A percentile compares a stretch with the other conserved stretches of the same genome.
Evolutionary conservation across 2,329 filamentous ascomycete genomes (phyloP).

Genomic region (Aspergillus pseudotamarii): DNA sequence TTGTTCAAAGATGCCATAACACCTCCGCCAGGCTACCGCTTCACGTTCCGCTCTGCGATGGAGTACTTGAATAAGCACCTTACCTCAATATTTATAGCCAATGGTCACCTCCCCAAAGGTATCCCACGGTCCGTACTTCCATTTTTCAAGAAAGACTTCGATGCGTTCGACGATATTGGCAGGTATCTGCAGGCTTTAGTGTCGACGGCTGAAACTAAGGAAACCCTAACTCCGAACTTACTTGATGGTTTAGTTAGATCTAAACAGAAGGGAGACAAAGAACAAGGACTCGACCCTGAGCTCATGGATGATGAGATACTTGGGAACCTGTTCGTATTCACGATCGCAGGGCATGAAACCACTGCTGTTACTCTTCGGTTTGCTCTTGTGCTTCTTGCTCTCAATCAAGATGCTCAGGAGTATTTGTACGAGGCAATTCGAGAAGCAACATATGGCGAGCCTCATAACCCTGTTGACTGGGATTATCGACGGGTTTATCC

Average conservation of each 20-base stretch:
- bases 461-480: conserved; percentile 28
- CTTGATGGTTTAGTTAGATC: conserved; percentile 19
- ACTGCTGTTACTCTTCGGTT: conserved; percentile 51
- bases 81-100: conserved; percentile 20
- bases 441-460: conserved; percentile 23
- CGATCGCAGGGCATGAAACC: conserved; percentile 57
- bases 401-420: conserved; percentile 48
- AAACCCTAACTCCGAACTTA: conserved; percentile 11
- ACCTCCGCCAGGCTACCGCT: conserved; percentile 22
- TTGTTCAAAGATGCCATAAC: conserved; percentile 25
- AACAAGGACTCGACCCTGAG: not conserved
- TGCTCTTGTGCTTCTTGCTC: conserved; percentile 48
- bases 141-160: conserved; percentile 37
- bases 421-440: conserved; percentile 49
- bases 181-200: conserved; percentile 22
- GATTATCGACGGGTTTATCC: conserved; percentile 44
- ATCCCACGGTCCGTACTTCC: conserved; percentile 24
- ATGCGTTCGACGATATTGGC: conserved; percentile 27
- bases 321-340: conserved; percentile 54
- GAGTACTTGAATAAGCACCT: conserved; percentile 25
- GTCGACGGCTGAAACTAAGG: conserved; percentile 30
- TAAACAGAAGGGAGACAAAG: conserved; percentile 2
- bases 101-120: conserved; percentile 20
- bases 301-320: conserved; percentile 45
- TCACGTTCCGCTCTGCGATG: conserved; percentile 29